Evolutionary conservation across 176 grass and related monocot species (phyloP).

Genomic region (Carex cristatella): DNA sequence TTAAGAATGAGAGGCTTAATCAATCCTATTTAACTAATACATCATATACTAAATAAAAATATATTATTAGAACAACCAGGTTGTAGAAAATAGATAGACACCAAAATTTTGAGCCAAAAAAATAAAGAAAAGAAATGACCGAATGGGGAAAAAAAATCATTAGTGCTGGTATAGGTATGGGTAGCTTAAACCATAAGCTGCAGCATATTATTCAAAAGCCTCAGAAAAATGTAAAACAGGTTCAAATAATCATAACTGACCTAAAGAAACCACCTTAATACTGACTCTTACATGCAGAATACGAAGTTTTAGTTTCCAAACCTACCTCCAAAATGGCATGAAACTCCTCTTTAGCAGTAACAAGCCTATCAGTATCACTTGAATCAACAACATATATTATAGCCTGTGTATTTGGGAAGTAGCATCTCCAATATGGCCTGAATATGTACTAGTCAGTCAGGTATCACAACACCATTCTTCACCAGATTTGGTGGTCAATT

Average conservation of each 20-base stretch:
- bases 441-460: constrained; percentile 4
- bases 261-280: neutral
- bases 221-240: neutral
- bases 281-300: neutral
- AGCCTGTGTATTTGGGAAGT: constrained; percentile 97
- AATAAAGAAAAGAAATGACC: neutral
- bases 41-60: neutral
- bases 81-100: neutral
- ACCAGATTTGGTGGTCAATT: neutral
- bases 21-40: neutral
- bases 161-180: neutral
- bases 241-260: neutral
- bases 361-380: constrained; percentile 96
- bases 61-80: neutral
- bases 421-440: constrained; percentile 98
- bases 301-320: neutral
- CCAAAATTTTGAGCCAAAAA: neutral
- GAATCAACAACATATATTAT: constrained; percentile 99
- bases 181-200: neutral
- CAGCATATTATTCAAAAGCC: neutral
- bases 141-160: neutral
- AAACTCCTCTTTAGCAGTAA: constrained; percentile 96
- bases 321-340: constrained; percentile 96
- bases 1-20: neutral
- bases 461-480: neutral